Base-by-base conservation (phyloP, 176 grass and related monocot genomes). In the Metroxylon sagu region DNA sequence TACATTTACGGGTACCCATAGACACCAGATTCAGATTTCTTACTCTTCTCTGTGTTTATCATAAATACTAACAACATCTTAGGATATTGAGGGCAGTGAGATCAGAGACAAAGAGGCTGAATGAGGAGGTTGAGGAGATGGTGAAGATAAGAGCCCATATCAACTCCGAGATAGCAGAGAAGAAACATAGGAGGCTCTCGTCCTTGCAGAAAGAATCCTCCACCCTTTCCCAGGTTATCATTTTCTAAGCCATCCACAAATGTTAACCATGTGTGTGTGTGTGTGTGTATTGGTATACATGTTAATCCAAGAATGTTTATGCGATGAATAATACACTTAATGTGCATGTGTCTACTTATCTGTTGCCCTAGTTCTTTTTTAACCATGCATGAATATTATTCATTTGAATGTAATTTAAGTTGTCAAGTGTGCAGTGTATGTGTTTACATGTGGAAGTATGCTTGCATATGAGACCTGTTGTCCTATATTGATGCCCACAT, bases 221-320 rank as follows among this genome's bases (percentile, higher is more conserved):
- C 28, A 87, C 83, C 19, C 71, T 89, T 53, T 83, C 79, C 56
- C 85, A 95, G 90, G 85, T 86, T 62, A 18, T 16, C 49, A 23
- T 18, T 50, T 18, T 50, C 49, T 25, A 28, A 27, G 12, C 1
- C 35, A 39, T 39, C 35, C 35, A 39, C 35, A 39, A 39, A 10
- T 39, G 35, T 10, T 39, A 39, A 39, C 8, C 8, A 39, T 39
- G 35, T 39, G 2, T 39, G 12, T 39, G 3, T 39, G 12, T n/a
- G n/a, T n/a, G n/a, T n/a, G n/a, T n/a, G n/a, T n/a, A n/a, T n/a
- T 39, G 35, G 3, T 39, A 39, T 39, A 6, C 35, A 10, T 39
- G 12, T 39, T 5, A 39, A 39, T 39, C 35, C 35, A 39, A 39
- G 7, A 39, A 39, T 39, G 7, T 39, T 39, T 39, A 2, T 10